Evolutionary conservation across 1,284 basidiomycete species (phyloP).

Genomic region (Leccinum huronense): DNA sequence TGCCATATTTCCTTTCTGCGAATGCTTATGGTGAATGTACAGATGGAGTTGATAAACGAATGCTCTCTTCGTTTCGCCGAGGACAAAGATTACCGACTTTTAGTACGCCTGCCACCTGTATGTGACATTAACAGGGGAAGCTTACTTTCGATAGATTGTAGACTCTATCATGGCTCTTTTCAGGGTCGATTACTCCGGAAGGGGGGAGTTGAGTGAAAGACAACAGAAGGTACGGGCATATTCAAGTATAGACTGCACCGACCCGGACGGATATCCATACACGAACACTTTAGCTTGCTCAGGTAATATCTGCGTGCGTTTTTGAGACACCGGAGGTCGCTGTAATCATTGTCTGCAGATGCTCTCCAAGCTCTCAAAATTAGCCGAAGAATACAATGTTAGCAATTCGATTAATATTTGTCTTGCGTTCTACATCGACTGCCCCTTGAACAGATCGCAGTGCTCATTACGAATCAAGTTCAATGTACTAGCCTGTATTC

Average conservation of each 20-base stretch:
- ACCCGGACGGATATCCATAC: conserved; percentile 3
- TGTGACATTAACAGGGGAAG: background rate
- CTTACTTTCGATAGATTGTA: conserved; percentile 60
- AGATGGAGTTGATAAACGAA: conserved; percentile 88
- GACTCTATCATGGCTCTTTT: conserved; percentile 97
- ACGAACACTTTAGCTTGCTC: conserved; percentile 51
- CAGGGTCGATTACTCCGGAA: conserved; percentile 86
- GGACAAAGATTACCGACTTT: conserved; percentile 74
- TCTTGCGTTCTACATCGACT: conserved; percentile 17
- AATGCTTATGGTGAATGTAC: conserved; percentile 12
- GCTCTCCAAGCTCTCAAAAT: conserved; percentile 85
- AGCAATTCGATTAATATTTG: conserved; percentile 3
- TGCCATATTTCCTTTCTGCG: background rate
- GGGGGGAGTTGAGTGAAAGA: conserved; percentile 89
- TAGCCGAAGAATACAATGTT: conserved; percentile 89
- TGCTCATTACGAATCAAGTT: conserved; percentile 91
- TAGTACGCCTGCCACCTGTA: conserved; percentile 43
- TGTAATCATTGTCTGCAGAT: conserved; percentile 48
- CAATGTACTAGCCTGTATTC: conserved; percentile 52
- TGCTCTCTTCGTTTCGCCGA: conserved; percentile 81
- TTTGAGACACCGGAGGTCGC: conserved; percentile 2
- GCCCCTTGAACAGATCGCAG: conserved; percentile 60
- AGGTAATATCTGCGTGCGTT: conserved; percentile 40
- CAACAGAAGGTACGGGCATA: conserved; percentile 72
- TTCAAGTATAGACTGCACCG: background rate